Base-by-base conservation (phyloP, 805 yeast genomes). In the Teunomyces lycoperdinae region DNA sequence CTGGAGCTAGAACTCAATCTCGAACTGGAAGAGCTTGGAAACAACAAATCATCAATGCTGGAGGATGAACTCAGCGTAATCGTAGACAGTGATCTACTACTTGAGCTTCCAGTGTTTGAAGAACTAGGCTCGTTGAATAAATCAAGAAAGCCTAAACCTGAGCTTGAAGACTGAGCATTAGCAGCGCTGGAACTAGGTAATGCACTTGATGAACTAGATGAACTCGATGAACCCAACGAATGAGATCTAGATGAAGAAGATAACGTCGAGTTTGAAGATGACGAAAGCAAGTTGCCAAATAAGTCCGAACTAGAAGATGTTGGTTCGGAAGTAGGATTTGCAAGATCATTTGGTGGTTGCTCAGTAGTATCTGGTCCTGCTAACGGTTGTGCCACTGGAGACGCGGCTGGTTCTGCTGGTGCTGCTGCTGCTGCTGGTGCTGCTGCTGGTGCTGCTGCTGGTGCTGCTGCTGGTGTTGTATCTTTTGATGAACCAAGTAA, bases 401-500 rank as follows among this genome's bases (percentile, higher is more conserved):
- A 20, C 1, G 24, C 24, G 24, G 24, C 24, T 4, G 24, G 6
- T 38, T 20, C 16, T 14, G 45, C 31, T 20, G 51, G 32, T 3
- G 44, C 28, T 14, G 51, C 31, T n/a, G 51, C 31, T 2, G 48
- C 33, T 49, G 50, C 43, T 28, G 44, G 30, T 9, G 50, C 47
- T 26, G 43, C 44, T 9, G 27, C 42, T 3, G 47, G 33, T 29
- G 32, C 46, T 10, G 44, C 34, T 17, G 46, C 31, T 13, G 53
- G 13, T 5, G 50, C 29, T n/a, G 51, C 50, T 17, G 48, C 38
- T 5, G 47, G 44, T 13, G 48, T 51, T 38, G 49, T 43, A 24
- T 24, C 30, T 27, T 46, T 50, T 45, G 50, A 40, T 16, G 52
- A 44, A 13, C 50, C 46, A 30, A 45, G 34, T 31, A 51, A 45